Percentiles rank a stretch among this genome's conserved stretches.
Conservation (phyloP, 129 eudicot species). For the Centella asiatica region DNA sequence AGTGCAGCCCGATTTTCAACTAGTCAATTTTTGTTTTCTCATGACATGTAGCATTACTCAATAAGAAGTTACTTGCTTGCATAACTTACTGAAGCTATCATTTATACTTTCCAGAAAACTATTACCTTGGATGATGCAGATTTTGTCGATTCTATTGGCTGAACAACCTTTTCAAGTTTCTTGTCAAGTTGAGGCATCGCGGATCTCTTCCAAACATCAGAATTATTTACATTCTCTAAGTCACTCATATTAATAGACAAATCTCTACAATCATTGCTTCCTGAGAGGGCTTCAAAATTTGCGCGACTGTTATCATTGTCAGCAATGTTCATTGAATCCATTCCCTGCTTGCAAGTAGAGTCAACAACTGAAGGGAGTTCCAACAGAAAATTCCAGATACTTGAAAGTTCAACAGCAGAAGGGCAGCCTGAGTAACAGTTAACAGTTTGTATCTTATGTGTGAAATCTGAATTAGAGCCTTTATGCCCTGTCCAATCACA, state of each 20-base stretch:
- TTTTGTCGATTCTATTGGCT: conserved; percentile 22
- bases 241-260: conserved; percentile 1
- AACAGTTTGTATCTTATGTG: conserved; percentile 51
- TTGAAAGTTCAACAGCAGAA: conserved; percentile 40
- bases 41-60: no score
- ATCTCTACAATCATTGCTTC: conserved; percentile 11
- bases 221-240: conserved; percentile 14
- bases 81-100: background rate
- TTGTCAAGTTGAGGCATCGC: conserved; percentile 15
- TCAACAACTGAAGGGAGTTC: conserved; percentile 40
- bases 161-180: conserved; percentile 27
- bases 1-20: no score
- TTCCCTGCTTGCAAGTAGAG: conserved; percentile 57
- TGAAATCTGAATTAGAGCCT: conserved; percentile 29
- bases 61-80: conserved; percentile 2
- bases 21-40: no score
- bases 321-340: conserved; percentile 39
- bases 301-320: conserved; percentile 23
- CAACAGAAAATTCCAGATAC: conserved; percentile 39
- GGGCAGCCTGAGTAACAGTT: conserved; percentile 58
- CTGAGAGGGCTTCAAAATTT: conserved; percentile 13
- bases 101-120: background rate
- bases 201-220: conserved; percentile 26
- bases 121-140: conserved; percentile 44
- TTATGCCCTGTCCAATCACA: conserved; percentile 67